Evolutionary conservation across 1,284 basidiomycete species (phyloP), one percentile per base, ranked within the genome.

Genomic region (Ustilago bromivora): DNA sequence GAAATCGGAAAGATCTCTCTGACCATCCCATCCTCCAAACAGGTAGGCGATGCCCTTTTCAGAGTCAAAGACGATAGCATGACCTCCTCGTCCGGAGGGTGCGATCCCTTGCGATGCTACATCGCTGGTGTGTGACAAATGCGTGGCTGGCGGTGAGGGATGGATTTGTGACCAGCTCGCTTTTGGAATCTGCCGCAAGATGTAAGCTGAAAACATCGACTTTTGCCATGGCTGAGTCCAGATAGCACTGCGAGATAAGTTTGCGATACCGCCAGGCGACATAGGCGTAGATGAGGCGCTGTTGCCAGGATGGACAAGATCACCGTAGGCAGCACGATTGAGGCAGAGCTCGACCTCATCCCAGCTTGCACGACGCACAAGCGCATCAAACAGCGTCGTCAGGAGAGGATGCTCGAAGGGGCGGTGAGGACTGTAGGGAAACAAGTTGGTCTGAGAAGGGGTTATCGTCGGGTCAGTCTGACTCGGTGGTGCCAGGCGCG

Each of bases 11-110:
- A 94, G 87, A 66, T 91, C 86, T 13, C 65, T 58, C 65, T 89
- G 86, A 3, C 93, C 93, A 74, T 93, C 90, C 90, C 91, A 94
- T 0, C 93, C 93, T 1, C 93, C 93, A 69, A 93, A 91, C 17
- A 94, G 88, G 82, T 94, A 94, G 13, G 94, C 90, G 52, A 89
- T 86, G 6, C 90, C 89, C 43, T 89, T 89, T 12, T 89, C 88
- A 35, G 89, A 87, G 82, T 94, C 93, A 73, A 94, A 89, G 78
- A 92, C 93, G 92, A 94, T 93, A 31, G 92, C 91, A 77, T 94
- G 92, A 0, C 93, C 93, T 19, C 93, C 92, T 2, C 93, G 89
- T 8, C 82, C 79, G 0, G 71, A 64, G 1, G 86, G 83, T 9
- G 68, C 71, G 15, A 32, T 49, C n/a, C 6, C 17, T 10, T 8